Conservation (phyloP, 192 early-diverging fungal species). For the Phycomyces blakesleeanus region DNA sequence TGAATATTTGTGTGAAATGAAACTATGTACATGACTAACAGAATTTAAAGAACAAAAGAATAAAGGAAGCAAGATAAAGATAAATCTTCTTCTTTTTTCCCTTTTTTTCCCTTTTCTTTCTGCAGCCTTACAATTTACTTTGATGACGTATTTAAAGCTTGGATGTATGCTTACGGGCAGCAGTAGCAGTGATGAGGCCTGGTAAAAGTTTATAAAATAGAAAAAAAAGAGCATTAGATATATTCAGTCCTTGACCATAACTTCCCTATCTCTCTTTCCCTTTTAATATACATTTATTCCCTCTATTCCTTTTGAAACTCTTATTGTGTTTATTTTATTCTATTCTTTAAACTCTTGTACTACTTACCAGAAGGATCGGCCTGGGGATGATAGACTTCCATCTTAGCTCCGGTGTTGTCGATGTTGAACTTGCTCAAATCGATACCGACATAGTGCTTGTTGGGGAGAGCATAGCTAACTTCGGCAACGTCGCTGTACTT, state of each 20-base stretch:
- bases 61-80: background rate
- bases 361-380: constrained; percentile 63
- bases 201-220: background rate
- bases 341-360: background rate
- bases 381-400: constrained; percentile 71
- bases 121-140: no score
- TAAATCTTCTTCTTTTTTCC: background rate
- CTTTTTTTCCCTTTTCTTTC: background rate
- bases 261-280: constrained; percentile 1
- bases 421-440: constrained; percentile 65
- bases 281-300: no score
- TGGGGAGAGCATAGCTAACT: constrained; percentile 70
- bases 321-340: background rate
- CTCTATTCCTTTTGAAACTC: no score
- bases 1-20: no score
- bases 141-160: constrained; percentile 29
- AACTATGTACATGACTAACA: no score
- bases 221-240: no score
- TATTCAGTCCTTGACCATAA: no score
- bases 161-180: constrained; percentile 48
- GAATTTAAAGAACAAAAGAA: no score
- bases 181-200: constrained; percentile 66
- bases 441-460: constrained; percentile 73
- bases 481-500: constrained; percentile 55
- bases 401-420: constrained; percentile 62